Evolutionary conservation across 345 rosid species (phyloP).

Genomic region (Trapa bicornis): DNA sequence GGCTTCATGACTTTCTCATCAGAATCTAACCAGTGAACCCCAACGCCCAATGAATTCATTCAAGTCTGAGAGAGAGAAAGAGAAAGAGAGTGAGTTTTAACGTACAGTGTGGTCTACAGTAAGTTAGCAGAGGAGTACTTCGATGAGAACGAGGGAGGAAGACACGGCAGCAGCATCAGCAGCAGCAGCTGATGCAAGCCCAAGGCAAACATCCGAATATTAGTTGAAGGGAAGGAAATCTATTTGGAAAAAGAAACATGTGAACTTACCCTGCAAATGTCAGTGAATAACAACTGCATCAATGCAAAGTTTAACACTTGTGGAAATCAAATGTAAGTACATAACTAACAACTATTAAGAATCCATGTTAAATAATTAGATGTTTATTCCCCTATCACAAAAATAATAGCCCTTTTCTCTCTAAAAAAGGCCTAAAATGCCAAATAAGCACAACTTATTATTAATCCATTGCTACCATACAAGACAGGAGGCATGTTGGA

Average conservation of each 20-base stretch:
- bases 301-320: no score
- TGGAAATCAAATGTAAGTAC: no score
- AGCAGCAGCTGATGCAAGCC: constrained; percentile 12
- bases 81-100: neutral
- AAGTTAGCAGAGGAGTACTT: constrained; percentile 29
- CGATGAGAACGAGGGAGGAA: constrained; percentile 7
- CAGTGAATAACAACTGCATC: no score
- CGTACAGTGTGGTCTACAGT: neutral
- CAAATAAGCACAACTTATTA: no score
- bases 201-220: neutral
- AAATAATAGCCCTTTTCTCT: no score
- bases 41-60: neutral
- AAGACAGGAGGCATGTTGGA: no score
- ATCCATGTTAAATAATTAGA: no score
- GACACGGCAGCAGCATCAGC: constrained; percentile 20
- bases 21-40: constrained; percentile 14
- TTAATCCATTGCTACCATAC: no score
- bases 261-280: no score
- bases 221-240: constrained; percentile 8
- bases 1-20: constrained; percentile 15
- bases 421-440: no score
- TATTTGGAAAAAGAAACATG: constrained; percentile 16
- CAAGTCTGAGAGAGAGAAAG: constrained; percentile 1
- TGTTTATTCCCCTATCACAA: no score
- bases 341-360: no score